Evolutionary conservation across 73 alveolate species (phyloP).

Genomic region (Paramecium tetraurelia): DNA sequence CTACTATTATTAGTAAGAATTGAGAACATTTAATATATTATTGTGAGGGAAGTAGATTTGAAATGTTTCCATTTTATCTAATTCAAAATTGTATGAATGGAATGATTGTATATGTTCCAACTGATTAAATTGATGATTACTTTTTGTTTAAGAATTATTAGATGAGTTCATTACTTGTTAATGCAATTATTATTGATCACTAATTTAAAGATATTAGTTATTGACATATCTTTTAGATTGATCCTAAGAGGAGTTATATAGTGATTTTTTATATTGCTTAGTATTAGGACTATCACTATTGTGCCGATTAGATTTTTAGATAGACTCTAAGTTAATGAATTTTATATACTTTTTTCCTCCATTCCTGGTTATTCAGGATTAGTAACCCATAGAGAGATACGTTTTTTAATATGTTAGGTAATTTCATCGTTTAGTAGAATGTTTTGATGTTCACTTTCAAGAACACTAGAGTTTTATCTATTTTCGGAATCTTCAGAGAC

Average conservation of each 20-base stretch:
- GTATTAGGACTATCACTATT: not conserved
- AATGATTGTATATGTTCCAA: not conserved
- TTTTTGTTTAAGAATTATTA: not conserved
- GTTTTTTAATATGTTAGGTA: not conserved
- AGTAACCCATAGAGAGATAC: not conserved
- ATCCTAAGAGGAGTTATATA: not conserved
- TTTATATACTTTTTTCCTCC: not conserved
- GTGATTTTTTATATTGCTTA: not conserved
- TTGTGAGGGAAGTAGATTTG: not conserved
- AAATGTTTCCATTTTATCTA: not conserved
- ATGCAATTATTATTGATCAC: not conserved
- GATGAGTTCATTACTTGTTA: not conserved
- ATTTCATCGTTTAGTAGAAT: not conserved
- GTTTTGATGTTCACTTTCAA: not conserved
- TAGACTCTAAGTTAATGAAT: not conserved
- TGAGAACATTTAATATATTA: not conserved
- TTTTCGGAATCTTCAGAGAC: not conserved
- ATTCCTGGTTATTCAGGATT: not conserved
- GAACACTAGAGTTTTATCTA: not conserved
- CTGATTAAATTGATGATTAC: not conserved
- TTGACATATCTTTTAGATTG: not conserved
- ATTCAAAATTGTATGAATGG: not conserved
- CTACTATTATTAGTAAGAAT: not conserved
- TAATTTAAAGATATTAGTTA: not conserved
- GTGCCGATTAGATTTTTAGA: not conserved